Conservation (phyloP, 1,284 basidiomycete genomes). For the Neolentinus lepideus region DNA sequence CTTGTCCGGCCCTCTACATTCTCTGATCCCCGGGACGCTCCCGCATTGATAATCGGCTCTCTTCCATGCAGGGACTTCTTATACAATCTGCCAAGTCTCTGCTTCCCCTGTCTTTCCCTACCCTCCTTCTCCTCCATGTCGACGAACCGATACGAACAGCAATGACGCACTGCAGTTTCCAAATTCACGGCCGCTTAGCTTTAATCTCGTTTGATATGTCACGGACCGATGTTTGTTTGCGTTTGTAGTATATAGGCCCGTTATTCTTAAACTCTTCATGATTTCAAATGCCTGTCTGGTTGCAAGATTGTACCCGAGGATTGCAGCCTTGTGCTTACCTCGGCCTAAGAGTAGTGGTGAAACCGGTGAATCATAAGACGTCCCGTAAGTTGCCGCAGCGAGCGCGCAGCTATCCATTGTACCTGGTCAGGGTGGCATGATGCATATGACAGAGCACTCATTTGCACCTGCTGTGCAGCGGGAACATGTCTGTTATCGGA, state of each 20-base stretch:
- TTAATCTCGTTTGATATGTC: neutral
- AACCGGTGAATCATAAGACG: neutral
- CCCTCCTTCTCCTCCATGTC: neutral
- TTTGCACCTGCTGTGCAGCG: neutral
- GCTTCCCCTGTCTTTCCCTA: neutral
- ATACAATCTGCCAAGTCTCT: constrained; percentile 1
- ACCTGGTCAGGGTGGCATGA: neutral
- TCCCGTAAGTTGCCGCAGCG: neutral
- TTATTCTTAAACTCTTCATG: neutral
- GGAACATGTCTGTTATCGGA: neutral
- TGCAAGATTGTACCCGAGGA: too few relatives aligned
- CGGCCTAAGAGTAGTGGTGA: neutral
- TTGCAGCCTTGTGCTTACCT: neutral
- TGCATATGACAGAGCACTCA: neutral
- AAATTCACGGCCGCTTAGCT: neutral
- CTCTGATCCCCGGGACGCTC: constrained; percentile 14
- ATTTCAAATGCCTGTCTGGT: neutral
- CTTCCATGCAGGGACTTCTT: constrained; percentile 8
- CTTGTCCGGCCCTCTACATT: constrained; percentile 3
- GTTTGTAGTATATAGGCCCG: neutral
- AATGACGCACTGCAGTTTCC: constrained; percentile 1
- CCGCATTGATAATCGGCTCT: constrained; percentile 11
- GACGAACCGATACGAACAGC: constrained; percentile 1
- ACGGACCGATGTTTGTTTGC: neutral
- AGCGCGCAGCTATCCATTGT: neutral